These are phyloP conservation scores for Cercospora sp. DNA, from an alignment of 2,329 filamentous ascomycete genomes.

Conservation along the genomic window DNA sequence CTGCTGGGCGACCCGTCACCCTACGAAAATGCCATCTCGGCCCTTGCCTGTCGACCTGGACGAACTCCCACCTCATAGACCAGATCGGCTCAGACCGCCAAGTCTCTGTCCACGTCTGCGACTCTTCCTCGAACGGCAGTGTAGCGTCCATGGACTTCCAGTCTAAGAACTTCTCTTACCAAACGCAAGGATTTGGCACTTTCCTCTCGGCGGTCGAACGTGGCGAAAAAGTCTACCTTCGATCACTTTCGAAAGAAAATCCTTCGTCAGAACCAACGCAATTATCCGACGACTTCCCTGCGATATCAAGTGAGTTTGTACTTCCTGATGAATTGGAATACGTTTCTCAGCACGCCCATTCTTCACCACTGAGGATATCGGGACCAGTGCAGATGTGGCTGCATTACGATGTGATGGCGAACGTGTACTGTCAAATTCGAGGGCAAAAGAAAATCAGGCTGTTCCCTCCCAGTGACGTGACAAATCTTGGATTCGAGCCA, in stretches of 20 bases:
- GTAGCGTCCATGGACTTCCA: constrained; percentile 71
- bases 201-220: constrained; percentile 63
- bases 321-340: constrained; percentile 63
- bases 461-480: constrained; percentile 76
- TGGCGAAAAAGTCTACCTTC: constrained; percentile 72
- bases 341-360: constrained; percentile 67
- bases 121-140: constrained; percentile 44
- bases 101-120: not conserved
- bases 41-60: constrained; percentile 67
- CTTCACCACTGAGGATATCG: constrained; percentile 76
- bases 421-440: constrained; percentile 76
- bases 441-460: constrained; percentile 73
- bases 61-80: constrained; percentile 64
- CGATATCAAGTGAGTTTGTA: constrained; percentile 67
- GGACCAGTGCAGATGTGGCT: constrained; percentile 85
- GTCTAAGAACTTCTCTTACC: constrained; percentile 78
- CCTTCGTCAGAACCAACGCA: constrained; percentile 71
- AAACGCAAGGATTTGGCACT: constrained; percentile 64
- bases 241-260: constrained; percentile 69
- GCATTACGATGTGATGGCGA: constrained; percentile 89
- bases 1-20: constrained; percentile 62
- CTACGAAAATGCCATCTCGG: constrained; percentile 68
- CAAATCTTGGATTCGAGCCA: constrained; percentile 67
- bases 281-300: constrained; percentile 70
- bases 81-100: not conserved